Percentiles rank a stretch among this genome's conserved stretches.
phyloP scores from a whole-genome alignment of 768 basidiomycete species.

The Daedaleopsis sinensis region DNA sequence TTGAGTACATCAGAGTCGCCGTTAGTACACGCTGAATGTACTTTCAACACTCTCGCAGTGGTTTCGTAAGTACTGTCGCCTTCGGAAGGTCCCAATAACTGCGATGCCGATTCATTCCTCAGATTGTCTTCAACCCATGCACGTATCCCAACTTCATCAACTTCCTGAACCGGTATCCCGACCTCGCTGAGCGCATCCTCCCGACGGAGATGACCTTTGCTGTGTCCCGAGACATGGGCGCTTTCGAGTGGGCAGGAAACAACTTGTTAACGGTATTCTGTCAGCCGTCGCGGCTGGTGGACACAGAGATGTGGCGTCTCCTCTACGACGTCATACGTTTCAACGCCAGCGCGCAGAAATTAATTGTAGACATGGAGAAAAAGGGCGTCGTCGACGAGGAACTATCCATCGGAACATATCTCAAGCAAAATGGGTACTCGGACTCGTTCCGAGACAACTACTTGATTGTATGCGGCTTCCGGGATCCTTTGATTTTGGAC shows the following conservation, averaged over 20 bases:
- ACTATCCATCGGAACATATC: slow-evolving; percentile 55
- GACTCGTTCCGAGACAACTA: slow-evolving; percentile 73
- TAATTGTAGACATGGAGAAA: slow-evolving; percentile 36
- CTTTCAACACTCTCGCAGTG: slow-evolving; percentile 36
- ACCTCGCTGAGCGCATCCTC: slow-evolving; percentile 45
- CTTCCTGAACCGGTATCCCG: slow-evolving; percentile 55
- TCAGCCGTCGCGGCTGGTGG: slow-evolving; percentile 61
- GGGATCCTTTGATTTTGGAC: neutral
- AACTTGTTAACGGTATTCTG: slow-evolving; percentile 66
- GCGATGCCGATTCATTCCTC: neutral
- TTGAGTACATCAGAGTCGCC: slow-evolving; percentile 2
- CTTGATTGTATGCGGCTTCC: slow-evolving; percentile 56
- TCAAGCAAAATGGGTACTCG: slow-evolving; percentile 66
- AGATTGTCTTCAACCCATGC: slow-evolving; percentile 78
- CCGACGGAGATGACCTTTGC: slow-evolving; percentile 80
- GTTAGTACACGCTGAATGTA: neutral
- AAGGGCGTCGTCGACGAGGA: slow-evolving; percentile 30
- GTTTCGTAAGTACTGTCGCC: slow-evolving; percentile 49
- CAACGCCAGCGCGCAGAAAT: slow-evolving; percentile 64
- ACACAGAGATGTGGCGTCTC: slow-evolving; percentile 71
- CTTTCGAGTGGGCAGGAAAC: slow-evolving; percentile 79
- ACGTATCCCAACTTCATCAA: slow-evolving; percentile 82
- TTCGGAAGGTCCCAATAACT: too few species aligned
- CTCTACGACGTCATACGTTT: slow-evolving; percentile 73
- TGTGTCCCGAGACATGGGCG: slow-evolving; percentile 69